Percentiles rank a stretch among this genome's conserved stretches.
Conservation (phyloP, 352 stramenopile species). For the Pythium phragmiticola region DNA sequence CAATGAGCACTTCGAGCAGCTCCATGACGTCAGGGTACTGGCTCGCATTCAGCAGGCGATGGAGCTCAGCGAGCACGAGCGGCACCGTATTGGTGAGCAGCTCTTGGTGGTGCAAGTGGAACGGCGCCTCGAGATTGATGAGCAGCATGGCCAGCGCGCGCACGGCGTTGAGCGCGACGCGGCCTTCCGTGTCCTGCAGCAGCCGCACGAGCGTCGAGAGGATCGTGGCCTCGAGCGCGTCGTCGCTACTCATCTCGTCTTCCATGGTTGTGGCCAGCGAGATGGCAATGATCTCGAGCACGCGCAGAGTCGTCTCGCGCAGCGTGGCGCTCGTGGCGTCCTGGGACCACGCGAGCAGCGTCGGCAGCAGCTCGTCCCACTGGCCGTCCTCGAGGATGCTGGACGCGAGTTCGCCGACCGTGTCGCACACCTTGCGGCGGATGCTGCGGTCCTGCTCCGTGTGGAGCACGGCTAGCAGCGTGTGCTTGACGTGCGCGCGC, state of each 20-base stretch:
- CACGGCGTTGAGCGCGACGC: slow-evolving; percentile 69
- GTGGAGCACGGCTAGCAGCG: slow-evolving; percentile 64
- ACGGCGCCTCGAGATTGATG: slow-evolving; percentile 66
- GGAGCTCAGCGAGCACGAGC: slow-evolving; percentile 53
- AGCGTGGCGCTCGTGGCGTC: slow-evolving; percentile 45
- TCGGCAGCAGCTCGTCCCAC: slow-evolving; percentile 73
- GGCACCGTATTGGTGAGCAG: slow-evolving; percentile 50
- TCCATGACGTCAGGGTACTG: slow-evolving; percentile 80
- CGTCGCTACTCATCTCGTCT: slow-evolving; percentile 24
- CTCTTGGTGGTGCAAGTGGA: slow-evolving; percentile 50
- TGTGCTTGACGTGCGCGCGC: slow-evolving; percentile 48
- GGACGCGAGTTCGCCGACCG: slow-evolving; percentile 74
- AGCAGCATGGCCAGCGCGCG: slow-evolving; percentile 74
- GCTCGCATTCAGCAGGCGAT: slow-evolving; percentile 42
- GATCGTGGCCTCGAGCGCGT: slow-evolving; percentile 48
- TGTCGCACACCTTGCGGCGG: slow-evolving; percentile 82
- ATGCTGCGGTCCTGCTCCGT: slow-evolving; percentile 71
- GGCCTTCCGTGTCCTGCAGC: slow-evolving; percentile 53
- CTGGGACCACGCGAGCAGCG: slow-evolving; percentile 61
- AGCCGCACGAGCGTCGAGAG: slow-evolving; percentile 50
- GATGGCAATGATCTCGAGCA: slow-evolving; percentile 82
- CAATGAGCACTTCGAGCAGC: slow-evolving; percentile 78
- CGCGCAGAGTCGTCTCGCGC: slow-evolving; percentile 65
- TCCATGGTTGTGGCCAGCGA: slow-evolving; percentile 67
- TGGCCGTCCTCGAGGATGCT: slow-evolving; percentile 80